Base-by-base conservation (phyloP, 108 stramenopile genomes). In the Cyclostephanos invisitatus region DNA sequence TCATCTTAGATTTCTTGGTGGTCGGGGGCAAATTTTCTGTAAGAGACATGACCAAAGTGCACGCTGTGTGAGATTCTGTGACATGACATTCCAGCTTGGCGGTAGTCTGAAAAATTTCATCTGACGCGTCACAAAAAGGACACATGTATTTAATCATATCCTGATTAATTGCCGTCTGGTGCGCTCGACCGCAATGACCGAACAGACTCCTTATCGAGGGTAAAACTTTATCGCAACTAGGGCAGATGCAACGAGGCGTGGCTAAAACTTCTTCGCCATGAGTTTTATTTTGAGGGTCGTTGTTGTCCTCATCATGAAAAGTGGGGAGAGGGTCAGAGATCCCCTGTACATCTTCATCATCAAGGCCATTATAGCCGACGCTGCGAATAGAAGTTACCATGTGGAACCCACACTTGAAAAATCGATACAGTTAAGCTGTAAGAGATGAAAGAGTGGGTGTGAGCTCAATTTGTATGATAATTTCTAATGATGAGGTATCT, bases 141-240 rank as follows among this genome's bases (percentile, higher is more conserved):
- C 53, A 54, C 22, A 27, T 27, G 25, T 54, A 54, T 24, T 54
- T 54, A 24, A 54, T 27, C 22, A 0, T 54, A 24, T 54, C 53
- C 25, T 54, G 53, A 25, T 54, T 25, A 9, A 54, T 54, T 18
- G 53, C 22, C 7, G 24, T 54, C 53, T 20, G 22, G 53, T 54
- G 53, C 53, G 53, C 53, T 54, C 53, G 53, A 54, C 53, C 53
- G 22, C 25, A 54, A 27, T 54, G 53, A 54, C 53, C 53, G 14
- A 12, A 54, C 22, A 54, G 22, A 25, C 53, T 54, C 25, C 25
- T 54, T 20, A 54, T 54, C 53, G 53, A 54, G 25, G 53, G 2
- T 27, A 54, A 54, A 0, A 54, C 53, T 54, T 54, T 54, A 2
- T 54, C 53, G 14, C 53, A 54, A 24, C 53, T 54, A 25, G 53